Evolutionary conservation across 2,329 filamentous ascomycete species (phyloP).

Genomic region (Ciborinia camelliae): DNA sequence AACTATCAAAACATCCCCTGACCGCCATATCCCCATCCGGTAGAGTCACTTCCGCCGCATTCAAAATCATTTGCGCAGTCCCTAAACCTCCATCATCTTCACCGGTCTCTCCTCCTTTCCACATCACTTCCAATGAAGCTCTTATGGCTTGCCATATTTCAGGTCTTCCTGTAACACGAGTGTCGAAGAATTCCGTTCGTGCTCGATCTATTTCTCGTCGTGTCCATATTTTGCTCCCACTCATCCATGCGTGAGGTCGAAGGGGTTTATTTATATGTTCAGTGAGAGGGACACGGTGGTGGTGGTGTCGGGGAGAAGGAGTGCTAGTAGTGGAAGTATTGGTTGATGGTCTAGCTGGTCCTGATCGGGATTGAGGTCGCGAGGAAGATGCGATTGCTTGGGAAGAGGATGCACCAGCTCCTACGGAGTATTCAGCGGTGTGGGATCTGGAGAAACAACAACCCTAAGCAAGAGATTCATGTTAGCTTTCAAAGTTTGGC

Average conservation of each 20-base stretch:
- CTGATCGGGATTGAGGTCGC: slow-evolving; percentile 26
- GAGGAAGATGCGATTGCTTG: slow-evolving; percentile 46
- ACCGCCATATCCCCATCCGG: slow-evolving; percentile 70
- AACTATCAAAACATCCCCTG: slow-evolving; percentile 64
- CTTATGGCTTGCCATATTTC: slow-evolving; percentile 80
- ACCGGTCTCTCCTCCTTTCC: slow-evolving; percentile 42
- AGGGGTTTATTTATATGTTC: slow-evolving; percentile 71
- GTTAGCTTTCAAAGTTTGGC: not conserved
- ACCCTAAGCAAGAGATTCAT: slow-evolving; percentile 45
- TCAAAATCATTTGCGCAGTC: slow-evolving; percentile 76
- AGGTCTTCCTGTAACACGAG: slow-evolving; percentile 69
- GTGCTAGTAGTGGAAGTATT: slow-evolving; percentile 23
- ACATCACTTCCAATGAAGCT: slow-evolving; percentile 64
- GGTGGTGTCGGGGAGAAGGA: slow-evolving; percentile 17
- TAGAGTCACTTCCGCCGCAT: slow-evolving; percentile 72
- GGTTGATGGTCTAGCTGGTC: slow-evolving; percentile 29
- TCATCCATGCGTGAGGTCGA: slow-evolving; percentile 62
- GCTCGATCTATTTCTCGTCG: slow-evolving; percentile 65
- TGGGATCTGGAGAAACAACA: slow-evolving; percentile 57
- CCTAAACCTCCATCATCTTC: slow-evolving; percentile 46
- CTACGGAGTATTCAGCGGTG: slow-evolving; percentile 50
- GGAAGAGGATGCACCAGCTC: slow-evolving; percentile 43
- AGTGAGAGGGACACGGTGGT: slow-evolving; percentile 43
- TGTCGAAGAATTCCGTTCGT: slow-evolving; percentile 84
- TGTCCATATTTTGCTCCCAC: slow-evolving; percentile 65